These are phyloP conservation scores for Monilinia fructigena DNA, from an alignment of 2,329 filamentous ascomycete genomes.

Conservation along the genomic window DNA sequence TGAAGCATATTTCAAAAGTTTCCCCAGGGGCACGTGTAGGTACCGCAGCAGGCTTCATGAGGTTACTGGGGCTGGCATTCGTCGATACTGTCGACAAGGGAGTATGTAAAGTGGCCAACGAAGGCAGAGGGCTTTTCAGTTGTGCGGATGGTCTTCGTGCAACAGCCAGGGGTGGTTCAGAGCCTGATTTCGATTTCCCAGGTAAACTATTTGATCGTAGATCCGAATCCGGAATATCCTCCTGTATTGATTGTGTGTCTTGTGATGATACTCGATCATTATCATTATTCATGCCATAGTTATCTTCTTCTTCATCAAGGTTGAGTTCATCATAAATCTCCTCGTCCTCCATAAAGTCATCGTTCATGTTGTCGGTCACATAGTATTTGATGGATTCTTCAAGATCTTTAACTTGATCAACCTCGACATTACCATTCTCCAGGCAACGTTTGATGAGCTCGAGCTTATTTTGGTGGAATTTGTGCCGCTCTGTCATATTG, in stretches of 20 bases:
- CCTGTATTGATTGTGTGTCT: constrained; percentile 87
- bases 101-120: constrained; percentile 83
- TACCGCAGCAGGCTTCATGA: constrained; percentile 90
- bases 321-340: constrained; percentile 92
- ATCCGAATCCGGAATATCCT: constrained; percentile 68
- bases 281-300: constrained; percentile 76
- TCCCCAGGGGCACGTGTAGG: constrained; percentile 84
- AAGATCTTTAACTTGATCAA: constrained; percentile 80
- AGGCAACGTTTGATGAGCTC: constrained; percentile 86
- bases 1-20: constrained; percentile 90
- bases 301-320: constrained; percentile 86
- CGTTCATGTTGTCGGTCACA: constrained; percentile 81
- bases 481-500: constrained; percentile 82
- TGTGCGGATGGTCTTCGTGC: constrained; percentile 79
- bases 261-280: constrained; percentile 91
- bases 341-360: constrained; percentile 92
- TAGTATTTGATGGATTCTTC: constrained; percentile 96
- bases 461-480: constrained; percentile 92
- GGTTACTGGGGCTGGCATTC: constrained; percentile 57
- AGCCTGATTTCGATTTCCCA: constrained; percentile 52
- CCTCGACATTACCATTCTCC: constrained; percentile 88
- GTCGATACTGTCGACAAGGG: constrained; percentile 55
- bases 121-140: constrained; percentile 91
- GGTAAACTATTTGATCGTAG: constrained; percentile 47
- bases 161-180: constrained; percentile 56